These are phyloP conservation scores for Arabidopsis thaliana DNA, from an alignment of 345 rosid species.

Conservation along the genomic window TAIR10.1 NC_003075.7:1416501-1417000, in stretches of 20 bases:
- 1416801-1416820: constrained; percentile 81
- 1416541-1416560: constrained; percentile 97
- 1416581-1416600: constrained; percentile 88
- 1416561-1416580: constrained; percentile 93
- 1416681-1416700: constrained; percentile 79
- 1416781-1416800: constrained; percentile 67
- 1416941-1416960: constrained; percentile 93
- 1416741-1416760: not conserved
- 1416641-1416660: constrained; percentile 97
- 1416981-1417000: constrained; percentile 83
- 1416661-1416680: constrained; percentile 88
- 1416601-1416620: constrained; percentile 91
- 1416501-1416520: constrained; percentile 74
- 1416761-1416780: not conserved
- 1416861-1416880: constrained; percentile 96
- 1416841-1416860: constrained; percentile 87
- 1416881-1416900: constrained; percentile 99
- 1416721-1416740: not conserved
- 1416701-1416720: constrained; percentile 74
- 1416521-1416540: constrained; percentile 87
- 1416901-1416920: constrained; percentile 99
- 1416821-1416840: constrained; percentile 85
- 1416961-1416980: constrained; percentile 84
- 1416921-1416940: constrained; percentile 90
- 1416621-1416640: constrained; percentile 89